Percentiles rank a stretch among this genome's conserved stretches.
Conservation (phyloP, 495 filamentous ascomycete genomes). For the Hypomontagnella monticulosa region DNA sequence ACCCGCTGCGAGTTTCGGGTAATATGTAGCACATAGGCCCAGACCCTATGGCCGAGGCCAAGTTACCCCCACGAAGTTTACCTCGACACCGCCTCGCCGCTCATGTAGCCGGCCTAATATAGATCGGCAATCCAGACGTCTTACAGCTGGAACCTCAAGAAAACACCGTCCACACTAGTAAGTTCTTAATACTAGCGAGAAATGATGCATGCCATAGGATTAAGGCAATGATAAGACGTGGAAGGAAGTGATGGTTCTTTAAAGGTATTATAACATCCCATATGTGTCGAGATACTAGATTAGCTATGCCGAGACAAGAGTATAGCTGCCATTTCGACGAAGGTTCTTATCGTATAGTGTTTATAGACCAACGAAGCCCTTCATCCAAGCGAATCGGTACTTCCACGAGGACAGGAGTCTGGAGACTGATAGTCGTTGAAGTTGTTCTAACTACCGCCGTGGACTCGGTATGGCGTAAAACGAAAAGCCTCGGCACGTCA, state of each 20-base stretch:
- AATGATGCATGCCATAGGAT: too few relatives aligned
- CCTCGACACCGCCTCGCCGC: too few relatives aligned
- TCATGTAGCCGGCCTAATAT: too few relatives aligned
- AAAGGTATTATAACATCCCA: background rate
- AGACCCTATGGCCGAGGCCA: background rate
- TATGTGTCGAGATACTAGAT: background rate
- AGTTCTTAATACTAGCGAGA: background rate
- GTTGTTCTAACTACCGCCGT: background rate
- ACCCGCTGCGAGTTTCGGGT: constrained; percentile 21
- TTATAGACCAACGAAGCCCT: too few relatives aligned
- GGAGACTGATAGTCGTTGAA: background rate
- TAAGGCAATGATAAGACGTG: too few relatives aligned
- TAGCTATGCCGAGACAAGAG: too few relatives aligned
- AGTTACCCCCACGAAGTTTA: background rate
- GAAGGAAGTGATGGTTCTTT: background rate
- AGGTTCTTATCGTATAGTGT: too few relatives aligned
- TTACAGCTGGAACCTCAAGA: background rate
- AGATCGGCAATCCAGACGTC: too few relatives aligned
- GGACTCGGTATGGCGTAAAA: too few relatives aligned
- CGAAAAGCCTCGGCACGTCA: too few relatives aligned
- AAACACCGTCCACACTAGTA: too few relatives aligned
- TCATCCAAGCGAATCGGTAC: background rate
- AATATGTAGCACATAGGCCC: constrained; percentile 13
- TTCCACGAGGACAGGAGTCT: background rate
- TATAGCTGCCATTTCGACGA: too few relatives aligned